Evolutionary conservation across 2,329 filamentous ascomycete species (phyloP).

Genomic region (Trichoderma koningii): DNA sequence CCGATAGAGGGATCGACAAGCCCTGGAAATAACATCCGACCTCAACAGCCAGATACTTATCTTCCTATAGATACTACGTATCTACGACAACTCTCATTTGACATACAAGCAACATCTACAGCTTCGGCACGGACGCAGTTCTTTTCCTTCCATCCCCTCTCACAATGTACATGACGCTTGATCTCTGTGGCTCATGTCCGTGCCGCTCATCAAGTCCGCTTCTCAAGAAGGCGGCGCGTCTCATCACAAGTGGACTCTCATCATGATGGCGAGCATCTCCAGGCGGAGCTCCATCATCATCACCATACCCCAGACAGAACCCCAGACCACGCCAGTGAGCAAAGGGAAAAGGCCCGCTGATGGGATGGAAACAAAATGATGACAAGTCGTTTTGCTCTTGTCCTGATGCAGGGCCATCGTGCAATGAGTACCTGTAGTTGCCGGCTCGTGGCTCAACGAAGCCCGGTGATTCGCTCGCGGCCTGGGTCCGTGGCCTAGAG

Average conservation of each 20-base stretch:
- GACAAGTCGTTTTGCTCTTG: constrained; percentile 4
- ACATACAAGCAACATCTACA: too few species aligned
- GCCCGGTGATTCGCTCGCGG: constrained; percentile 16
- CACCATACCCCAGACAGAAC: constrained; percentile 20
- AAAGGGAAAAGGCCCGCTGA: background rate
- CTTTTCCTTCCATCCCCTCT: too few species aligned
- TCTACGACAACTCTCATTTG: too few species aligned
- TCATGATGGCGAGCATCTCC: constrained; percentile 1
- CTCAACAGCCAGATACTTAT: background rate
- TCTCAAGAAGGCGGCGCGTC: constrained; percentile 1
- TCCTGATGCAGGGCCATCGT: background rate
- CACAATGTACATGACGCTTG: background rate
- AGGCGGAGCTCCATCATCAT: background rate
- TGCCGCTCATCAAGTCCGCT: background rate
- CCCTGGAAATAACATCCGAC: background rate
- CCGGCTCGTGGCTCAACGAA: constrained; percentile 12
- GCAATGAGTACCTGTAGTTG: constrained; percentile 12
- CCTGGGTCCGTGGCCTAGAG: constrained; percentile 7
- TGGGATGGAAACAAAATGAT: constrained; percentile 7
- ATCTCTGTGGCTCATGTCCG: background rate
- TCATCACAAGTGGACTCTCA: constrained; percentile 10
- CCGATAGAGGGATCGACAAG: background rate
- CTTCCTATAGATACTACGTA: too few species aligned
- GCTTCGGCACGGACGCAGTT: too few species aligned
- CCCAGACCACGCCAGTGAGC: constrained; percentile 18